A percentile compares a stretch with the other conserved stretches of the same genome.
phyloP scores from a whole-genome alignment of 345 rosid genomes.

The Populus tremula region DNA sequence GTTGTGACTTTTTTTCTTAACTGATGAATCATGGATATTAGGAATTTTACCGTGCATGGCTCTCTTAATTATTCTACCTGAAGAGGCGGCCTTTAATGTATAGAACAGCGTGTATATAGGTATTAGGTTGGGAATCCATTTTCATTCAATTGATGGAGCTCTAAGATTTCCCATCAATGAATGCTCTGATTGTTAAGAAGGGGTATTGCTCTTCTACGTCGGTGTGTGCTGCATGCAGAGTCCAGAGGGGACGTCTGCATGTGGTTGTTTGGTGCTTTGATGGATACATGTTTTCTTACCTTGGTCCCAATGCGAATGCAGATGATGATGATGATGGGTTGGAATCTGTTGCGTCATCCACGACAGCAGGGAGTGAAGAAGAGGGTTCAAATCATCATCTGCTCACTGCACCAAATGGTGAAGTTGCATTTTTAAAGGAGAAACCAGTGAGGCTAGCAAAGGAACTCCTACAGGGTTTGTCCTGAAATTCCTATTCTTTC shows the following conservation, averaged over 20 bases:
- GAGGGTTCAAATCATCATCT: slow-evolving; percentile 69
- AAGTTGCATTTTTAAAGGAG: slow-evolving; percentile 60
- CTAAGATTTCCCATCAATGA: not conserved
- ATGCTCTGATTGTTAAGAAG: not conserved
- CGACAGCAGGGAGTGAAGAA: slow-evolving; percentile 57
- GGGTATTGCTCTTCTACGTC: not conserved
- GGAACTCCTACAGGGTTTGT: slow-evolving; percentile 38
- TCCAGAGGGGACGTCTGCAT: not conserved
- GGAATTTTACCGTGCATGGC: not conserved
- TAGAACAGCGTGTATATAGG: not conserved
- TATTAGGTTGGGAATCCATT: not conserved
- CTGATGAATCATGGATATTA: not conserved
- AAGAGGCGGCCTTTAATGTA: not conserved
- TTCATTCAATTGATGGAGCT: not conserved
- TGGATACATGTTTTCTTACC: not conserved
- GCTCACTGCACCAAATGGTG: slow-evolving; percentile 54
- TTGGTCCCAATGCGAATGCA: not conserved
- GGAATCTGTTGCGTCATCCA: slow-evolving; percentile 58
- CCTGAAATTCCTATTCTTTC: slow-evolving; percentile 9
- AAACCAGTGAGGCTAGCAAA: slow-evolving; percentile 66
- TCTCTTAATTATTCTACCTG: not conserved
- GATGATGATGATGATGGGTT: slow-evolving; percentile 51
- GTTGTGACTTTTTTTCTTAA: not conserved
- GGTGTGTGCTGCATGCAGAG: not conserved
- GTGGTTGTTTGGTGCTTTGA: not conserved